Percentiles rank a stretch among this genome's conserved stretches.
These are phyloP conservation scores for Coemansia erecta DNA, from an alignment of 192 early-diverging fungal species.

Conservation along the genomic window DNA sequence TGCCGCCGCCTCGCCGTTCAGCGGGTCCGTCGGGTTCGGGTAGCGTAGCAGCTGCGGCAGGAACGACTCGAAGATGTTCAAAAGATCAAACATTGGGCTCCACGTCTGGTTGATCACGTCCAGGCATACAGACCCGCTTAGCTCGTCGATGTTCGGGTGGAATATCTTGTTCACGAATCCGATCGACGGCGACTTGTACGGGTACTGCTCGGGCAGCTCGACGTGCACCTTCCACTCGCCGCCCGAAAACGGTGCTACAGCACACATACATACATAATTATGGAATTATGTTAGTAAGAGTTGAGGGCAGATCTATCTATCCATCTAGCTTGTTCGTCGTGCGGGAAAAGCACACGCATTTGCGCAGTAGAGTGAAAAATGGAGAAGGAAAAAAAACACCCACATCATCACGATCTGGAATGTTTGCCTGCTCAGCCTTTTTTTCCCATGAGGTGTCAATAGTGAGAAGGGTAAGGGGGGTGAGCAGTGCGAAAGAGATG, in stretches of 20 bases:
- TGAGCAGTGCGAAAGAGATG: too few species aligned
- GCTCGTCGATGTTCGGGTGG: slow-evolving; percentile 99
- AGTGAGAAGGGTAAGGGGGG: too few species aligned
- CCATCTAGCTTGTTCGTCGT: too few species aligned
- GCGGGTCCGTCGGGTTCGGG: slow-evolving; percentile 98
- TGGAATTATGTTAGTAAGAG: not conserved
- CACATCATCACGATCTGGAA: too few species aligned
- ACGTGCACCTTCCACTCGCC: slow-evolving; percentile 98
- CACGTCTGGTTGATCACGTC: slow-evolving; percentile 99
- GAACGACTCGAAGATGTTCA: slow-evolving; percentile 99
- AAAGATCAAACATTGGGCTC: slow-evolving; percentile 99
- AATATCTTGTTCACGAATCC: slow-evolving; percentile 99
- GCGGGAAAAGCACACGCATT: too few species aligned
- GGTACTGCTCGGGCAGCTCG: slow-evolving; percentile 98
- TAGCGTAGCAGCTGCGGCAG: slow-evolving; percentile 96
- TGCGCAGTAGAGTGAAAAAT: not conserved
- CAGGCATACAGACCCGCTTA: slow-evolving; percentile 97
- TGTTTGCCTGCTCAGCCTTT: too few species aligned
- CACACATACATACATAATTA: not conserved
- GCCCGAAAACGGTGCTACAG: slow-evolving; percentile 85
- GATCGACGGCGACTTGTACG: slow-evolving; percentile 98
- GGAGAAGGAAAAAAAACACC: not conserved
- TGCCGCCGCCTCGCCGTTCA: slow-evolving; percentile 98
- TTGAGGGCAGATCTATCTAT: too few species aligned
- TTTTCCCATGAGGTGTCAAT: too few species aligned